A percentile compares a stretch with the other conserved stretches of the same genome.
phyloP scores from a whole-genome alignment of 345 rosid species.

The Salix caprea region DNA sequence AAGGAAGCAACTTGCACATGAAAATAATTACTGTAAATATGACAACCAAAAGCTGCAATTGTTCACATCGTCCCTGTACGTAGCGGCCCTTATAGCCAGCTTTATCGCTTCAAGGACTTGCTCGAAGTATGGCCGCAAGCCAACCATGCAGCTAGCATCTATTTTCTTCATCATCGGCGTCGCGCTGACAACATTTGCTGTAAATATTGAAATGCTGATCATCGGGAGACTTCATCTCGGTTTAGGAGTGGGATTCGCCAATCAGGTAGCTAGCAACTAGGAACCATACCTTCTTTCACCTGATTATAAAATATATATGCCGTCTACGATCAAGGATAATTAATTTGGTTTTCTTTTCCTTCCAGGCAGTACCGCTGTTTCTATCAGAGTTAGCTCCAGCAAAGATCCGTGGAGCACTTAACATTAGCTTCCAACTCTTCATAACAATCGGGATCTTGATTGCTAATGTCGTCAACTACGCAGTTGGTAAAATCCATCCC shows the following conservation, averaged over 20 bases:
- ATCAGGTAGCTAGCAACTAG: constrained; percentile 39
- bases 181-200: constrained; percentile 39
- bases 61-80: constrained; percentile 75
- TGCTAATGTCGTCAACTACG: constrained; percentile 48
- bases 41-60: constrained; percentile 55
- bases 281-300: too few species aligned
- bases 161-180: constrained; percentile 57
- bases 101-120: constrained; percentile 39
- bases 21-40: constrained; percentile 74
- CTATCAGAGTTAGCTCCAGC: constrained; percentile 78
- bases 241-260: constrained; percentile 65
- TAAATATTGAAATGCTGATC: constrained; percentile 51
- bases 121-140: constrained; percentile 47
- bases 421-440: constrained; percentile 60
- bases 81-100: constrained; percentile 59
- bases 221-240: constrained; percentile 62
- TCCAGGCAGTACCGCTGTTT: constrained; percentile 70
- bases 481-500: constrained; percentile 25
- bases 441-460: constrained; percentile 60
- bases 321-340: too few species aligned
- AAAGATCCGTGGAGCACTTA: constrained; percentile 58
- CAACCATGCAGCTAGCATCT: constrained; percentile 50
- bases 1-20: constrained; percentile 55
- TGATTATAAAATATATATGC: too few species aligned
- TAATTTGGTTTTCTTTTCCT: background rate